A percentile compares a stretch with the other conserved stretches of the same genome.
Evolutionary conservation across 345 rosid species (phyloP).

Genomic region (Nephelium lappaceum): DNA sequence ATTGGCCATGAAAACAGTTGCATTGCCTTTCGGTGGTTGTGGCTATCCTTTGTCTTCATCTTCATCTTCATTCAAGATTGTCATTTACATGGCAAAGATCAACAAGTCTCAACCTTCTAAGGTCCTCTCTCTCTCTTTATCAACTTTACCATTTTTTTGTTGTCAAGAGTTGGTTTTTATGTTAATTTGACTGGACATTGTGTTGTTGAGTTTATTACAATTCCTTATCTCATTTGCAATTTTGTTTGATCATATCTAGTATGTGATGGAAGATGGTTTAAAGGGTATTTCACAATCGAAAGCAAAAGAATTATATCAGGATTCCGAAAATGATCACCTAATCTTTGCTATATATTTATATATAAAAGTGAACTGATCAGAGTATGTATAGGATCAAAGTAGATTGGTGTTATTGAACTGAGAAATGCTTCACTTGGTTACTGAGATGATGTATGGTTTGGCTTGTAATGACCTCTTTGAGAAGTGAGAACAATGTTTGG

Average conservation of each 20-base stretch:
- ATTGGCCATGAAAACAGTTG: constrained; percentile 14
- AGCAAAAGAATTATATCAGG: background rate
- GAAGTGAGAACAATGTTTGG: too few species aligned
- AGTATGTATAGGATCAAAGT: background rate
- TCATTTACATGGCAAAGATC: constrained; percentile 50
- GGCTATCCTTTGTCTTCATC: constrained; percentile 3
- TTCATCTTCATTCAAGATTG: constrained; percentile 32
- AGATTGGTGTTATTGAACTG: background rate
- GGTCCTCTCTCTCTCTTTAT: constrained; percentile 29
- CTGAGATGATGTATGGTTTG: too few species aligned
- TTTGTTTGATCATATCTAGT: background rate
- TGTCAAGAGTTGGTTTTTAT: background rate
- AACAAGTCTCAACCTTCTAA: constrained; percentile 45
- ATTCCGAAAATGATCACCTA: too few species aligned
- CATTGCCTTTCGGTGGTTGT: background rate
- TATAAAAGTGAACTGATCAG: background rate
- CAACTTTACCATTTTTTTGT: constrained; percentile 6
- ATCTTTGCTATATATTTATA: background rate
- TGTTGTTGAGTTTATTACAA: background rate
- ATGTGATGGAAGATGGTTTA: background rate
- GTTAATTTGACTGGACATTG: background rate
- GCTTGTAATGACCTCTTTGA: too few species aligned
- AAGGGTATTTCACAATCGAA: background rate
- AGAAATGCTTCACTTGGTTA: background rate
- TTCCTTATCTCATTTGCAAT: background rate